Evolutionary conservation across 768 basidiomycete species (phyloP).

Genomic region (Trichaptum fuscoviolaceum): DNA sequence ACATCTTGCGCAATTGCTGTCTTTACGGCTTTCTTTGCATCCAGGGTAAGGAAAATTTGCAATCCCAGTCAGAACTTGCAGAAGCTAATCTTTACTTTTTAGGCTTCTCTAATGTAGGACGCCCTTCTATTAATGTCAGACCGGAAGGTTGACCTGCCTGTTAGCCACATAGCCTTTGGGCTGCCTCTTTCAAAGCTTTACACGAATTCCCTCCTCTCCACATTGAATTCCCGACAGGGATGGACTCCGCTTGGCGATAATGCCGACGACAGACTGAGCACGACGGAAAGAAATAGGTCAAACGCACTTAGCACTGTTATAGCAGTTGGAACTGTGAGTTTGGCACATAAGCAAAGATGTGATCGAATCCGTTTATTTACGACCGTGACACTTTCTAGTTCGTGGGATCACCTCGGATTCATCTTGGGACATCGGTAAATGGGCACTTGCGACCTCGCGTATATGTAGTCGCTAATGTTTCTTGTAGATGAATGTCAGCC

Average conservation of each 20-base stretch:
- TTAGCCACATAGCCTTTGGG: conserved; percentile 26
- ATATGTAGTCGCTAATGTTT: too few relatives aligned
- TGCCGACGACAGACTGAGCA: background rate
- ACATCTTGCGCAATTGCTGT: too few relatives aligned
- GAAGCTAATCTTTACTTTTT: too few relatives aligned
- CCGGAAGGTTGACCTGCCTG: too few relatives aligned
- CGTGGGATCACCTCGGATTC: background rate
- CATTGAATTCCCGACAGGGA: conserved; percentile 30
- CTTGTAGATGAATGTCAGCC: too few relatives aligned
- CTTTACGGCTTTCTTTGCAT: too few relatives aligned
- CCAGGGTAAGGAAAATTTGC: too few relatives aligned
- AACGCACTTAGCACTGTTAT: background rate
- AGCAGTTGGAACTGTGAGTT: background rate
- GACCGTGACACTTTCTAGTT: background rate
- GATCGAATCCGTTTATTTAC: background rate
- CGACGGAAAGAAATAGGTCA: background rate
- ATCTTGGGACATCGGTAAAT: background rate
- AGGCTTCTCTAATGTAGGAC: too few relatives aligned
- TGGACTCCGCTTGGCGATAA: conserved; percentile 16
- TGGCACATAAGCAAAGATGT: background rate
- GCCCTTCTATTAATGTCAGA: too few relatives aligned
- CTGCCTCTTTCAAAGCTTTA: conserved; percentile 36
- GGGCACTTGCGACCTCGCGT: too few relatives aligned
- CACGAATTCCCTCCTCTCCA: conserved; percentile 35
- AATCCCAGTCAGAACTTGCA: too few relatives aligned